These are phyloP conservation scores for Tuber umbilicatum DNA, from an alignment of 495 filamentous ascomycete species.

Conservation along the genomic window DNA sequence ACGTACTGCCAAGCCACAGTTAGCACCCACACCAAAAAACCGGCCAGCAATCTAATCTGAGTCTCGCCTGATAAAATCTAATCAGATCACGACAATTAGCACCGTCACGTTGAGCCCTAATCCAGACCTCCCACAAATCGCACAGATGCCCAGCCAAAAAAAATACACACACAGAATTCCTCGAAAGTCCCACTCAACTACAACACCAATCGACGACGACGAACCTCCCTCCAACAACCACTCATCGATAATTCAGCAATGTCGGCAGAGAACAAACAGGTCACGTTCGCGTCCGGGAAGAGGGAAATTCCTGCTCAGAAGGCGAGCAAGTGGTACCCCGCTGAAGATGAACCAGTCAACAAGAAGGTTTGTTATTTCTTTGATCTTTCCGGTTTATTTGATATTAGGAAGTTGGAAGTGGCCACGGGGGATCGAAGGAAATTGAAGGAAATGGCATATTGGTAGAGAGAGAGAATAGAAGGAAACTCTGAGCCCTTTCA, in stretches of 20 bases:
- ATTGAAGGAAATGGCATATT: background rate
- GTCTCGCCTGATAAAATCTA: background rate
- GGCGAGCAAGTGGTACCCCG: constrained; percentile 99
- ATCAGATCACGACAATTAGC: background rate
- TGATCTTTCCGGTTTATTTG: background rate
- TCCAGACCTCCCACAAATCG: background rate
- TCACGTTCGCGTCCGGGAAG: constrained; percentile 97
- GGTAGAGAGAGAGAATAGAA: background rate
- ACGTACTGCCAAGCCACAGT: background rate
- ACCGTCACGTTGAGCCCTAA: constrained; percentile 4
- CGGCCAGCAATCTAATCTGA: background rate
- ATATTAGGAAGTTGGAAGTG: background rate
- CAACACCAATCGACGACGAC: constrained; percentile 32
- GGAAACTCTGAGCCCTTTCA: background rate
- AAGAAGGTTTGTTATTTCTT: constrained; percentile 70
- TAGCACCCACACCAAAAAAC: background rate
- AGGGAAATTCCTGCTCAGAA: constrained; percentile 79
- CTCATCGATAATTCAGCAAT: constrained; percentile 23
- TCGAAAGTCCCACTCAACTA: constrained; percentile 13
- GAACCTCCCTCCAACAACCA: constrained; percentile 22
- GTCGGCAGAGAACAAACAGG: constrained; percentile 55
- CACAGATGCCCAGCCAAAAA: background rate
- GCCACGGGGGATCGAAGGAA: background rate
- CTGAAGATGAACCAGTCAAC: constrained; percentile 80
- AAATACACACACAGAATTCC: background rate